Conservation (phyloP, 441 rosid genomes). For the Bruguiera hainesii region DNA sequence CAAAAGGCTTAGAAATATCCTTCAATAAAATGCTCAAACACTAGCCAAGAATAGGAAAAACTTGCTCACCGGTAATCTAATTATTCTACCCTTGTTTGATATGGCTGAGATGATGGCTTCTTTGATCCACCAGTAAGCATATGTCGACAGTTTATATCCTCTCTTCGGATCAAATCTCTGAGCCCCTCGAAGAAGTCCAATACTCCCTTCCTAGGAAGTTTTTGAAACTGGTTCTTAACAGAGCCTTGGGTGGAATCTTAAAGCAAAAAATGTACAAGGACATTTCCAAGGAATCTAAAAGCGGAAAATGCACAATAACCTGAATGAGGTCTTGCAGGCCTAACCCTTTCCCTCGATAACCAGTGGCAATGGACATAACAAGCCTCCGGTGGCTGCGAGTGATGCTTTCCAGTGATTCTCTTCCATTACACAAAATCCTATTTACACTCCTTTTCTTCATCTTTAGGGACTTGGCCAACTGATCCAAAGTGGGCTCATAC, state of each 20-base stretch:
- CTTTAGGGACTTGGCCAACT: slow-evolving; percentile 28
- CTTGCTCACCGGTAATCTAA: slow-evolving; percentile 48
- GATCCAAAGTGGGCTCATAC: slow-evolving; percentile 28
- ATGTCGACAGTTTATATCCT: slow-evolving; percentile 57
- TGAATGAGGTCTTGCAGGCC: slow-evolving; percentile 53
- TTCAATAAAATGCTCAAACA: background rate
- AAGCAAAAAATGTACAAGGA: slow-evolving; percentile 5
- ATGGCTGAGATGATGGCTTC: slow-evolving; percentile 50
- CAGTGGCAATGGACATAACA: slow-evolving; percentile 45
- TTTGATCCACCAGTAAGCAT: slow-evolving; percentile 63
- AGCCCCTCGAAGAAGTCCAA: slow-evolving; percentile 56
- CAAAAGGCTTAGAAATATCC: background rate
- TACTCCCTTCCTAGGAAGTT: slow-evolving; percentile 41
- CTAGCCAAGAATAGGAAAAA: background rate
- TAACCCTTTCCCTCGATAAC: slow-evolving; percentile 52
- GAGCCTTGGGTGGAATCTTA: background rate
- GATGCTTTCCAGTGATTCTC: slow-evolving; percentile 44
- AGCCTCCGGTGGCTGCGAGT: slow-evolving; percentile 40
- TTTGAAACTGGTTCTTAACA: background rate
- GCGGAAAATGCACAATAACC: slow-evolving; percentile 20
- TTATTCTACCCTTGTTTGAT: slow-evolving; percentile 42
- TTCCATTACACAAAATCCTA: slow-evolving; percentile 37
- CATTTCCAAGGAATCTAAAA: too few relatives aligned
- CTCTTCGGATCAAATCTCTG: slow-evolving; percentile 50
- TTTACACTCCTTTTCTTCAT: slow-evolving; percentile 31